These are phyloP conservation scores for Claviceps quebecensis DNA, from an alignment of 2,329 filamentous ascomycete genomes.

Conservation along the genomic window DNA sequence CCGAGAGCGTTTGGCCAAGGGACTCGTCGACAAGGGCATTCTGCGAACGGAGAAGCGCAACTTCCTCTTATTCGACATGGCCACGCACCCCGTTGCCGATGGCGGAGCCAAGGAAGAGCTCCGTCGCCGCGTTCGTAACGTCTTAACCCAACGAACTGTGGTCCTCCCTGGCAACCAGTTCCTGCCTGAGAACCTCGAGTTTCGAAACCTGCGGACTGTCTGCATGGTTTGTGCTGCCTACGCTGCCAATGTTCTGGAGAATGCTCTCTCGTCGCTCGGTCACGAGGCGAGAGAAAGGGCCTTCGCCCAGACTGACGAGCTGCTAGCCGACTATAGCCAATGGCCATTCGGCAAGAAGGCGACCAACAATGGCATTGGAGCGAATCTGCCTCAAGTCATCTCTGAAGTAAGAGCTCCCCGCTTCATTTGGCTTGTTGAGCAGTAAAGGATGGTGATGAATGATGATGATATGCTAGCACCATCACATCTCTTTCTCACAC, in stretches of 20 bases:
- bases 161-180: slow-evolving; percentile 78
- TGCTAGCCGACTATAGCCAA: slow-evolving; percentile 91
- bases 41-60: slow-evolving; percentile 97
- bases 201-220: slow-evolving; percentile 81
- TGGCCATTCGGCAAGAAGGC: slow-evolving; percentile 89
- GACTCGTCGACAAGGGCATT: slow-evolving; percentile 96
- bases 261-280: slow-evolving; percentile 83
- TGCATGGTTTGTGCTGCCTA: slow-evolving; percentile 97
- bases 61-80: slow-evolving; percentile 99
- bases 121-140: slow-evolving; percentile 76
- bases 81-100: slow-evolving; percentile 92
- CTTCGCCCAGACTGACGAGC: slow-evolving; percentile 92
- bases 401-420: slow-evolving; percentile 41
- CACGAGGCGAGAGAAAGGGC: slow-evolving; percentile 90
- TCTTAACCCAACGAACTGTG: slow-evolving; percentile 86
- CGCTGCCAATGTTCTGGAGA: slow-evolving; percentile 94
- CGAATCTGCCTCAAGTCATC: slow-evolving; percentile 80
- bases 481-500: background rate
- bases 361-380: slow-evolving; percentile 67
- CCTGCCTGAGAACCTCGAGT: slow-evolving; percentile 86
- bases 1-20: slow-evolving; percentile 90
- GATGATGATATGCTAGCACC: background rate
- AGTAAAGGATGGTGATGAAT: background rate
- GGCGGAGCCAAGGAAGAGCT: slow-evolving; percentile 97
- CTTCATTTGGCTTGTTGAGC: background rate